phyloP scores from a whole-genome alignment of 2,329 filamentous ascomycete species.

The Xylariaceae sp. region DNA sequence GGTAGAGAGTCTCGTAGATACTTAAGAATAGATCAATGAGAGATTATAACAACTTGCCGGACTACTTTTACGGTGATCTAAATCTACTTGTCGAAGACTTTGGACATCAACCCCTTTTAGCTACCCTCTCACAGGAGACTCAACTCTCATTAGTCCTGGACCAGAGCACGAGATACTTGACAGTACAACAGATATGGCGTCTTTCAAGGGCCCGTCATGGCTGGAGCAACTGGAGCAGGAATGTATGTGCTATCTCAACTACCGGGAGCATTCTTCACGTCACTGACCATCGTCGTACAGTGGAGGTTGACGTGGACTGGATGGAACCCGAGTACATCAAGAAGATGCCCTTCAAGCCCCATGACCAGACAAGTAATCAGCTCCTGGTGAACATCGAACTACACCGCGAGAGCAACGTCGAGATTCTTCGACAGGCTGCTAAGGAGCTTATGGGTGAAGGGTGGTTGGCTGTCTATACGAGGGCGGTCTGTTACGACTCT shows the following conservation, averaged over 20 bases:
- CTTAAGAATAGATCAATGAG: too few relatives aligned
- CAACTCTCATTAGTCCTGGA: not conserved
- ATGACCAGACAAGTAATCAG: conserved; percentile 49
- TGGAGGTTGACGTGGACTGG: conserved; percentile 48
- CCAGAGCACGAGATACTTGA: not conserved
- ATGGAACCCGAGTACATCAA: conserved; percentile 47
- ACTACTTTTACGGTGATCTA: not conserved
- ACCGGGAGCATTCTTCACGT: not conserved
- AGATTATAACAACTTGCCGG: too few relatives aligned
- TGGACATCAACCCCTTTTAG: not conserved
- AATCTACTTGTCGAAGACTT: not conserved
- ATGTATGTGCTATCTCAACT: not conserved
- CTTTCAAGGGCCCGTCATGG: conserved; percentile 10
- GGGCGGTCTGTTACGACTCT: conserved; percentile 33
- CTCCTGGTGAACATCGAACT: conserved; percentile 45
- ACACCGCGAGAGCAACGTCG: conserved; percentile 38
- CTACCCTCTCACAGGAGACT: not conserved
- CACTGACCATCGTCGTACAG: conserved; percentile 26
- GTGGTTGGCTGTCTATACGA: conserved; percentile 45
- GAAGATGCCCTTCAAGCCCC: conserved; percentile 39
- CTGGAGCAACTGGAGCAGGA: conserved; percentile 13
- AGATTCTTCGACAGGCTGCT: conserved; percentile 38
- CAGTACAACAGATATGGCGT: not conserved
- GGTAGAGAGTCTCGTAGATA: not conserved
- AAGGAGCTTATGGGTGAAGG: conserved; percentile 41